phyloP scores from a whole-genome alignment of 768 basidiomycete genomes.

The Suillus ampliporus region DNA sequence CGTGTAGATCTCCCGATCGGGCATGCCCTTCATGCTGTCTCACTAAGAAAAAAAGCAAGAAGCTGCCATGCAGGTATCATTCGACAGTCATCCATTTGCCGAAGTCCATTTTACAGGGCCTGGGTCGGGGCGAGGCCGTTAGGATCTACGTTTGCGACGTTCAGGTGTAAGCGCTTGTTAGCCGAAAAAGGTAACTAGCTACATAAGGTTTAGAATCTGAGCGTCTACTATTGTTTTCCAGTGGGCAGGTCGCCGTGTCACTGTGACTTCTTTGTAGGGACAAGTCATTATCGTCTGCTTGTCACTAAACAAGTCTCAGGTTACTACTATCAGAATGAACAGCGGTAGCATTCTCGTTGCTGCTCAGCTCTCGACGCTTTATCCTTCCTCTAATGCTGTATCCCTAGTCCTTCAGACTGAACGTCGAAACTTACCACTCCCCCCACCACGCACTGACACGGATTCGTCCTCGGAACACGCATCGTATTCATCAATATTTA shows the following conservation, averaged over 20 bases:
- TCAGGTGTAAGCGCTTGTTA: neutral
- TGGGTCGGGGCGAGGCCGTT: neutral
- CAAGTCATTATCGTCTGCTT: neutral
- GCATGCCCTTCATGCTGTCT: neutral
- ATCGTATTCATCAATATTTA: conserved; percentile 60
- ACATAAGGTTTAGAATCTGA: neutral
- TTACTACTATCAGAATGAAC: too few species aligned
- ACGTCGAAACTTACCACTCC: conserved; percentile 57
- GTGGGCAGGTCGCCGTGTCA: too few species aligned
- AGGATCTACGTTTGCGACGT: neutral
- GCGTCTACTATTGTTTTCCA: conserved; percentile 7
- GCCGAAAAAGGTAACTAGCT: conserved; percentile 8
- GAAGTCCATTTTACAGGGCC: neutral
- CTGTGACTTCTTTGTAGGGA: neutral
- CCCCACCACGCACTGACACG: conserved; percentile 42
- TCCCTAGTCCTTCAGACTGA: conserved; percentile 63
- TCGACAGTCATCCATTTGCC: too few species aligned
- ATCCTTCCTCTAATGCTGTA: conserved; percentile 53
- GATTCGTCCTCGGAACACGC: conserved; percentile 75
- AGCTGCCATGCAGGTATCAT: neutral
- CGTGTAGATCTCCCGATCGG: neutral
- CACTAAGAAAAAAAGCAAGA: neutral
- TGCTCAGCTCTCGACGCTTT: conserved; percentile 69
- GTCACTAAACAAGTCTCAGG: too few species aligned
- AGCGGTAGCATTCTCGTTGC: conserved; percentile 49